Evolutionary conservation across 2,329 filamentous ascomycete species (phyloP).

Genomic region (Curvularia hawaiiensis): DNA sequence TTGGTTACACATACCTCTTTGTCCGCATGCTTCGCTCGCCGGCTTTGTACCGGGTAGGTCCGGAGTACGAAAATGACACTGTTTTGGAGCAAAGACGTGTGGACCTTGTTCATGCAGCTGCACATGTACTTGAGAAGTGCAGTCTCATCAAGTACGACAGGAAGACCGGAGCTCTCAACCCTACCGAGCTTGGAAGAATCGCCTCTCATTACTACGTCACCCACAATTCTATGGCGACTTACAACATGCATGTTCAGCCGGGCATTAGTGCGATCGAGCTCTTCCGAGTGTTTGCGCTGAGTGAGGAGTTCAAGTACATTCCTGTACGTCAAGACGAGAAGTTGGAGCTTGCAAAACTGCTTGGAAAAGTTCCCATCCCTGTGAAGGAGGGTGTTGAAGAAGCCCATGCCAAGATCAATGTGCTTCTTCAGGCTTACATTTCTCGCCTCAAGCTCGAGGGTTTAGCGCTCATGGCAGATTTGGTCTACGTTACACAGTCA

Average conservation of each 20-base stretch:
- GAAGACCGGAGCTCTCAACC: slow-evolving; percentile 83
- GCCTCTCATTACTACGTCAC: slow-evolving; percentile 99
- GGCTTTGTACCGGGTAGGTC: slow-evolving; percentile 91
- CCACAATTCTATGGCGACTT: slow-evolving; percentile 93
- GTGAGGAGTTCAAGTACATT: slow-evolving; percentile 98
- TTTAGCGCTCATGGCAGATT: slow-evolving; percentile 93
- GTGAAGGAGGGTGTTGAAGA: slow-evolving; percentile 98
- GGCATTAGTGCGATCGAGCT: slow-evolving; percentile 93
- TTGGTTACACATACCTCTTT: slow-evolving; percentile 97
- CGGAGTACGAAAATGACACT: slow-evolving; percentile 92
- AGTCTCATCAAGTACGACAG: slow-evolving; percentile 95
- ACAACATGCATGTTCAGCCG: slow-evolving; percentile 93
- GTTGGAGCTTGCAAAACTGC: slow-evolving; percentile 88
- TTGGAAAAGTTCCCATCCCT: slow-evolving; percentile 89
- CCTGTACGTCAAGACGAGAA: slow-evolving; percentile 98
- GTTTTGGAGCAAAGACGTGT: slow-evolving; percentile 94
- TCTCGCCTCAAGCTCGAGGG: slow-evolving; percentile 93
- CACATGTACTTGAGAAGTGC: slow-evolving; percentile 82
- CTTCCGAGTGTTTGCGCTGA: slow-evolving; percentile 94
- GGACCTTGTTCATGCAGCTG: slow-evolving; percentile 95
- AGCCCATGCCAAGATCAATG: slow-evolving; percentile 96
- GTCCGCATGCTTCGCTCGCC: slow-evolving; percentile 97
- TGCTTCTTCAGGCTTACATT: slow-evolving; percentile 94
- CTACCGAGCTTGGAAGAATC: slow-evolving; percentile 92
- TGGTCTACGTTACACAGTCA: slow-evolving; percentile 98